Evolutionary conservation across 176 grass and related monocot genomes (phyloP).

Genomic region (Coix lacrymajobi): DNA sequence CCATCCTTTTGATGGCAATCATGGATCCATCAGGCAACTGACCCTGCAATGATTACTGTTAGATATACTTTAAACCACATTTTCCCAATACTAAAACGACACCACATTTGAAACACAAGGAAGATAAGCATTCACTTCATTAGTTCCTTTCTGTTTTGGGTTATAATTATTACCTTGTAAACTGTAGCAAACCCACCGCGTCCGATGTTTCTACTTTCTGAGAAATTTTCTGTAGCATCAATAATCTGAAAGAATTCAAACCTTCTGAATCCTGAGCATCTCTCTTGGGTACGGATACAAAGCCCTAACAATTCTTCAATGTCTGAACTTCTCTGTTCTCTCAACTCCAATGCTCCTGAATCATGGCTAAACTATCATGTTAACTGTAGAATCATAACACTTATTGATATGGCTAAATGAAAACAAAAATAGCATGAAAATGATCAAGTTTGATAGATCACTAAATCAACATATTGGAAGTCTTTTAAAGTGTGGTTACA

Average conservation of each 20-base stretch:
- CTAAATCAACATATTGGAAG: not conserved
- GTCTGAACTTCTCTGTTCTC: slow-evolving; percentile 22
- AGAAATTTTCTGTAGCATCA: slow-evolving; percentile 38
- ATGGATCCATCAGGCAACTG: slow-evolving; percentile 2
- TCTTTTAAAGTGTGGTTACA: not conserved
- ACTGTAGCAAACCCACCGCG: slow-evolving; percentile 26
- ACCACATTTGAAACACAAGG: not conserved
- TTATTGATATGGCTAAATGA: not conserved
- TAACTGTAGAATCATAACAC: not conserved
- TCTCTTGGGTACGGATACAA: slow-evolving; percentile 17
- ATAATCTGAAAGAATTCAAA: slow-evolving; percentile 28
- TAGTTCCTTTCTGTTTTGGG: not conserved
- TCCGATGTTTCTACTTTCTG: not conserved
- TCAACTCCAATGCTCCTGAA: slow-evolving; percentile 9
- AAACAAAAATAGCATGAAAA: not conserved
- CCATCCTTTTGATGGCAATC: slow-evolving; percentile 37
- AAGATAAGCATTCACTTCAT: not conserved
- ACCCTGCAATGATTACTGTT: slow-evolving; percentile 26
- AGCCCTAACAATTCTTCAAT: slow-evolving; percentile 6
- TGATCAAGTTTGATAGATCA: not conserved
- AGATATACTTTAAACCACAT: not conserved
- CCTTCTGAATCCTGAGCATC: slow-evolving; percentile 19
- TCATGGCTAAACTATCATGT: slow-evolving; percentile 8
- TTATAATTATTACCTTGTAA: slow-evolving; percentile 43
- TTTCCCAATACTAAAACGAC: not conserved